Conservation (phyloP, 2,329 filamentous ascomycete genomes). For the Corniculantispora saksenae region DNA sequence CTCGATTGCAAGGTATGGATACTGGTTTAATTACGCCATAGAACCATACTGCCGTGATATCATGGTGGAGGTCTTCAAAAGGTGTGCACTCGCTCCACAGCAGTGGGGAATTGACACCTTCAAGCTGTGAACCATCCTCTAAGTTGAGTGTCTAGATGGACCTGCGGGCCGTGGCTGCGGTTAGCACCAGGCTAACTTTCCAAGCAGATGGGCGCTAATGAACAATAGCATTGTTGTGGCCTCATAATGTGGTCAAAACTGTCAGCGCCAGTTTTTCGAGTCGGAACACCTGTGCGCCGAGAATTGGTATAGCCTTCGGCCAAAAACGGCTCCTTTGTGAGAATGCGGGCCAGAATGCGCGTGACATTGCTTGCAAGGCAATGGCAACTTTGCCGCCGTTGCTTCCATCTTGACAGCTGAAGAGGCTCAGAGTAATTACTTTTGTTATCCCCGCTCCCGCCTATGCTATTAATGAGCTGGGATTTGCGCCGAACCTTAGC, state of each 20-base stretch:
- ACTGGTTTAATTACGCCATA: slow-evolving; percentile 14
- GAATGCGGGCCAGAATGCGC: neutral
- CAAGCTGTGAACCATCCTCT: neutral
- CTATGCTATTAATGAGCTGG: slow-evolving; percentile 3
- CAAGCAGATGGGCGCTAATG: neutral
- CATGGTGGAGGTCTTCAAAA: neutral
- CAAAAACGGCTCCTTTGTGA: neutral
- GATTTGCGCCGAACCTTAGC: slow-evolving; percentile 7
- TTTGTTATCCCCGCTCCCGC: slow-evolving; percentile 1
- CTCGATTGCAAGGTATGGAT: slow-evolving; percentile 9
- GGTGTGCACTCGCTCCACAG: slow-evolving; percentile 3
- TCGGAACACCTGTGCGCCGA: too few species aligned
- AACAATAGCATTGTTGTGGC: slow-evolving; percentile 6
- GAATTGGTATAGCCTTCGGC: too few species aligned
- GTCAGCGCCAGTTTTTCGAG: neutral
- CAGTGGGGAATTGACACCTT: slow-evolving; percentile 3
- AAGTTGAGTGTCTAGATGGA: neutral
- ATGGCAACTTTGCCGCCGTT: neutral
- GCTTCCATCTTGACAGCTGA: neutral
- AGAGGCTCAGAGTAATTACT: neutral
- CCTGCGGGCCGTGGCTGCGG: slow-evolving; percentile 5
- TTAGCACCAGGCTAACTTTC: neutral
- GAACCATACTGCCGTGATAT: slow-evolving; percentile 1
- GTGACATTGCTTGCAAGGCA: neutral
- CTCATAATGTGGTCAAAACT: neutral